Evolutionary conservation across 306 rosid species (phyloP).

Genomic region (Cercis canadensis): DNA sequence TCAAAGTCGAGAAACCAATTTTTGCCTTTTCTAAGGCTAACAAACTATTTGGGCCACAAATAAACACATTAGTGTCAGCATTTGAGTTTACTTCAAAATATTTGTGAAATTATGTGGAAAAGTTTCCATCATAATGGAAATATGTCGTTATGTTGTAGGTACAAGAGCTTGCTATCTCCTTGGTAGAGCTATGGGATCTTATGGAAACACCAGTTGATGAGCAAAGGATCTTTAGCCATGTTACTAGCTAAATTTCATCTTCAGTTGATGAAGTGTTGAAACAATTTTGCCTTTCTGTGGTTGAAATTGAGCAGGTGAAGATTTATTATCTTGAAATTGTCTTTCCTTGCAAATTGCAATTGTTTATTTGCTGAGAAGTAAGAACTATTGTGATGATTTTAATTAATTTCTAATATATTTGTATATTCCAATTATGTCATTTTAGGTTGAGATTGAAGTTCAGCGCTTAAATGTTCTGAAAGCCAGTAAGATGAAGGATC

Average conservation of each 20-base stretch:
- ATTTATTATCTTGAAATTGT: slow-evolving; percentile 20
- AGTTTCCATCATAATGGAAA: slow-evolving; percentile 9
- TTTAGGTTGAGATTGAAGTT: slow-evolving; percentile 72
- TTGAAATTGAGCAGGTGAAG: slow-evolving; percentile 75
- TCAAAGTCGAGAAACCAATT: no score
- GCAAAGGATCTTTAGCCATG: slow-evolving; percentile 64
- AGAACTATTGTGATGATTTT: neutral
- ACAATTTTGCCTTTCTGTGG: slow-evolving; percentile 70
- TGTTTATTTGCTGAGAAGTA: neutral
- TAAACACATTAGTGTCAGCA: no score
- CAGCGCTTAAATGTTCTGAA: slow-evolving; percentile 74
- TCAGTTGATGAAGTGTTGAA: slow-evolving; percentile 70
- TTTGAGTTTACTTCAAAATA: neutral
- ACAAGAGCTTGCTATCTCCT: slow-evolving; percentile 61
- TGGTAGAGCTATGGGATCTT: slow-evolving; percentile 80
- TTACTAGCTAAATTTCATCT: slow-evolving; percentile 60
- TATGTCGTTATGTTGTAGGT: slow-evolving; percentile 50
- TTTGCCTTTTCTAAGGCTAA: no score
- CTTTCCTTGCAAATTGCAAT: neutral
- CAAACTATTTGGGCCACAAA: no score
- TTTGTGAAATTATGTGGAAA: no score
- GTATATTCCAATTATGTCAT: slow-evolving; percentile 27
- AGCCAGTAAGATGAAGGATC: slow-evolving; percentile 80
- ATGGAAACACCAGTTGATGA: slow-evolving; percentile 78
- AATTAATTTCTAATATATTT: slow-evolving; percentile 20